Evolutionary conservation across 768 basidiomycete genomes (phyloP).

Genomic region (Hortiboletus flavorubellus): DNA sequence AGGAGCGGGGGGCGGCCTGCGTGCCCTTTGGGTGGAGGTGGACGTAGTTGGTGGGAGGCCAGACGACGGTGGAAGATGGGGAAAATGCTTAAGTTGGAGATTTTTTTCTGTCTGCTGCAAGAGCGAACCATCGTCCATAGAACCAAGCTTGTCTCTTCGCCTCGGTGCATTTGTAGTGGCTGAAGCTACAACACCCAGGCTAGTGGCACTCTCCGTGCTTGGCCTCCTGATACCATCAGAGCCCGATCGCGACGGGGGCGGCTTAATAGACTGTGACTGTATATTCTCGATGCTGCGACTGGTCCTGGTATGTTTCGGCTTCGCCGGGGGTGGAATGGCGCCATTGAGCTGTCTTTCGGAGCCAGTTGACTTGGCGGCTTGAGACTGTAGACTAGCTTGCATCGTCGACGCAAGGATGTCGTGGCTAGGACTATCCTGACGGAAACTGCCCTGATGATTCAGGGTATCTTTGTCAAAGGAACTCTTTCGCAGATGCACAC

Average conservation of each 20-base stretch:
- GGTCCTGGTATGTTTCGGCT: slow-evolving; percentile 49
- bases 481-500: slow-evolving; percentile 58
- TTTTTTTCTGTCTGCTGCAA: slow-evolving; percentile 18
- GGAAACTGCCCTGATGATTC: slow-evolving; percentile 26
- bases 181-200: slow-evolving; percentile 29
- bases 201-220: slow-evolving; percentile 37
- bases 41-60: slow-evolving; percentile 14
- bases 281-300: slow-evolving; percentile 68
- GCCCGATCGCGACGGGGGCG: slow-evolving; percentile 30
- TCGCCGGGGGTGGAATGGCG: slow-evolving; percentile 24
- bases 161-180: slow-evolving; percentile 16
- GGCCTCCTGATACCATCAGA: slow-evolving; percentile 39
- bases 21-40: slow-evolving; percentile 26
- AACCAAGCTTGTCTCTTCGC: slow-evolving; percentile 26
- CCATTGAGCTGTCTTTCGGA: slow-evolving; percentile 19
- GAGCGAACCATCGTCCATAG: slow-evolving; percentile 26
- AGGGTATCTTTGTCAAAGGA: slow-evolving; percentile 28
- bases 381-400: slow-evolving; percentile 22
- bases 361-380: background rate
- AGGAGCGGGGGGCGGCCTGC: slow-evolving; percentile 65
- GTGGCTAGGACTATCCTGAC: slow-evolving; percentile 42
- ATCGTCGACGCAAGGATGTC: slow-evolving; percentile 39
- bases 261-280: slow-evolving; percentile 29
- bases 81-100: slow-evolving; percentile 14
- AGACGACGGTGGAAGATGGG: slow-evolving; percentile 18